These are phyloP conservation scores for Arctium minus DNA, from an alignment of 129 eudicot genomes.

Conservation along the genomic window DNA sequence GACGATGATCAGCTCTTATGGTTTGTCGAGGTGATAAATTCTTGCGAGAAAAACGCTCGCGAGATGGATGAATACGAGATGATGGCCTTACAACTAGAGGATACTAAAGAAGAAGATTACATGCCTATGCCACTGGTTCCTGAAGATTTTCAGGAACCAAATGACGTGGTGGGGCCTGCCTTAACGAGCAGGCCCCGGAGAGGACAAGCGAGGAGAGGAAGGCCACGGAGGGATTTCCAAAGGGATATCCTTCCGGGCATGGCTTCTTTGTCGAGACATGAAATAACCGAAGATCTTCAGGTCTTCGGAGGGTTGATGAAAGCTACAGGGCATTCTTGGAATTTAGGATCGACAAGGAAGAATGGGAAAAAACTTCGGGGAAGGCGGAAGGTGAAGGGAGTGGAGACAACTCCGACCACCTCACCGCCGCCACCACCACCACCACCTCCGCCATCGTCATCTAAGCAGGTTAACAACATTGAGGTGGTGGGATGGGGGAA, in stretches of 20 bases:
- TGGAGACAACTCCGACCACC: constrained; percentile 13
- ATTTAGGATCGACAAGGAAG: constrained; percentile 48
- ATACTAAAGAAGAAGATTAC: constrained; percentile 65
- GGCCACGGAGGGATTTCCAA: constrained; percentile 81
- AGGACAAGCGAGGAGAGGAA: constrained; percentile 81
- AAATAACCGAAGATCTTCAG: constrained; percentile 70
- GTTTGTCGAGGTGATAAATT: constrained; percentile 43
- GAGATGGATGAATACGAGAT: constrained; percentile 61
- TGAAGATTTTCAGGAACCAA: constrained; percentile 27
- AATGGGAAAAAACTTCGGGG: constrained; percentile 59
- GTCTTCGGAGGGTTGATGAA: constrained; percentile 73
- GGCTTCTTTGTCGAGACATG: constrained; percentile 61
- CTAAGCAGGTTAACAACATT: constrained; percentile 33
- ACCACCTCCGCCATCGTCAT: constrained; percentile 10
- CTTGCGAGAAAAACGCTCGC: constrained; percentile 10
- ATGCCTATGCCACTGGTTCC: constrained; percentile 57
- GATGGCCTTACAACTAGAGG: constrained; percentile 56
- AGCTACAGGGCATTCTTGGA: constrained; percentile 84
- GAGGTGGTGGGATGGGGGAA: constrained; percentile 79
- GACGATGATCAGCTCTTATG: constrained; percentile 35
- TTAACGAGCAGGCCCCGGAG: constrained; percentile 43
- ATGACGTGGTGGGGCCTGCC: constrained; percentile 38
- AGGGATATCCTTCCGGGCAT: constrained; percentile 82
- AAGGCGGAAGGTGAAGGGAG: constrained; percentile 45
- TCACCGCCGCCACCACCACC: constrained; percentile 21